phyloP scores from a whole-genome alignment of 768 basidiomycete genomes.

The button mushroom (Agaricus bisporus) region DNA sequence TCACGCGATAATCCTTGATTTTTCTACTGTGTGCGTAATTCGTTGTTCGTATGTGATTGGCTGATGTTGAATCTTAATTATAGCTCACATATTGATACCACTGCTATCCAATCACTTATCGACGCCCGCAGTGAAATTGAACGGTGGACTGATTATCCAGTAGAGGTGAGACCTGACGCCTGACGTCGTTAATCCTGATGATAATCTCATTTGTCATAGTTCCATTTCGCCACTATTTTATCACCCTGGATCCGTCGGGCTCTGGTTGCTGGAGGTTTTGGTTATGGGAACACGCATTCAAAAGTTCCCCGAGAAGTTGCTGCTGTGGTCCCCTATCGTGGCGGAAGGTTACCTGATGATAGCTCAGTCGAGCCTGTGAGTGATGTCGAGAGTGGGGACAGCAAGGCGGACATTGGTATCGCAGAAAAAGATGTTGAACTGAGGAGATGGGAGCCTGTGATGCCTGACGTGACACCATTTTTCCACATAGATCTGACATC shows the following conservation, averaged over 20 bases:
- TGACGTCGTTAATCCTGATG: neutral
- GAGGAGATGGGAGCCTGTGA: conserved; percentile 28
- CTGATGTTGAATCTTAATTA: neutral
- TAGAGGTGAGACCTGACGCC: conserved; percentile 45
- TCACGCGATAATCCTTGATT: conserved; percentile 88
- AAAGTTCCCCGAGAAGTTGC: conserved; percentile 59
- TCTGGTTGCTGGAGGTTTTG: conserved; percentile 87
- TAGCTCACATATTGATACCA: conserved; percentile 87
- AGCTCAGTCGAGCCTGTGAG: conserved; percentile 15
- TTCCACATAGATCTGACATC: conserved; percentile 86
- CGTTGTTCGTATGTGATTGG: neutral
- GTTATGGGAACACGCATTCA: conserved; percentile 47
- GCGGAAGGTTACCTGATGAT: conserved; percentile 18
- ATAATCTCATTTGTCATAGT: conserved; percentile 33
- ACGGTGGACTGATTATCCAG: conserved; percentile 70
- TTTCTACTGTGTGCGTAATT: conserved; percentile 65
- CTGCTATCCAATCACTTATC: conserved; percentile 84
- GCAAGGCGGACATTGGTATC: conserved; percentile 11
- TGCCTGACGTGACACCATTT: conserved; percentile 62
- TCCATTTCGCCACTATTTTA: conserved; percentile 90
- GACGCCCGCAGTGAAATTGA: conserved; percentile 88
- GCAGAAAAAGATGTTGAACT: conserved; percentile 6
- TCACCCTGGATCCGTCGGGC: conserved; percentile 94
- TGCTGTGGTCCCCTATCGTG: conserved; percentile 64
- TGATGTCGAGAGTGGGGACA: conserved; percentile 19